A percentile compares a stretch with the other conserved stretches of the same genome.
Conservation (phyloP, 306 rosid species). For the Corylus americana region DNA sequence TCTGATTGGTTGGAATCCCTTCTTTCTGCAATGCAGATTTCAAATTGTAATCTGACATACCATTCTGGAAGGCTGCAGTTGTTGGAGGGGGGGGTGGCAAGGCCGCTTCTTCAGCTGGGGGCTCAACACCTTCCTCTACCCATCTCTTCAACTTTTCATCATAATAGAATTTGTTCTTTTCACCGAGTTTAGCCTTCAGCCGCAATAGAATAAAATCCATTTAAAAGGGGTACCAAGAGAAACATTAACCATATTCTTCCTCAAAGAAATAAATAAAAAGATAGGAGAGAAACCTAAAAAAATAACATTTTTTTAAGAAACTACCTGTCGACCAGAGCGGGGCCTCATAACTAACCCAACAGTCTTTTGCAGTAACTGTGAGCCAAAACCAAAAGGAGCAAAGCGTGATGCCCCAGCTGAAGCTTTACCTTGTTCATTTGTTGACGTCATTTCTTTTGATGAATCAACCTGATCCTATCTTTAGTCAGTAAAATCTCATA, state of each 20-base stretch:
- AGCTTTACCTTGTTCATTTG: slow-evolving; percentile 58
- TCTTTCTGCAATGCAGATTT: slow-evolving; percentile 67
- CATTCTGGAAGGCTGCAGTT: slow-evolving; percentile 68
- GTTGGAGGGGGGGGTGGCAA: slow-evolving; percentile 87
- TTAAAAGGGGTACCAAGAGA: slow-evolving; percentile 24
- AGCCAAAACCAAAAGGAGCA: slow-evolving; percentile 78
- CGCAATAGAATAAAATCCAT: slow-evolving; percentile 30
- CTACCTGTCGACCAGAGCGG: slow-evolving; percentile 74
- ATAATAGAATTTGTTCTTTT: slow-evolving; percentile 80
- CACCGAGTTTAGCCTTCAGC: slow-evolving; percentile 86
- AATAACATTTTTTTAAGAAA: slow-evolving; percentile 9
- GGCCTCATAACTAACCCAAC: slow-evolving; percentile 76
- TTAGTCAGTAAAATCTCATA: slow-evolving; percentile 21
- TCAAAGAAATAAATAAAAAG: background rate
- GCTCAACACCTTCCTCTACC: slow-evolving; percentile 84
- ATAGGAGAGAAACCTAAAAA: slow-evolving; percentile 1
- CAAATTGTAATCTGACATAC: slow-evolving; percentile 64
- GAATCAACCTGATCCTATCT: slow-evolving; percentile 36
- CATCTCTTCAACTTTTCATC: slow-evolving; percentile 89
- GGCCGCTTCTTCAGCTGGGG: slow-evolving; percentile 75
- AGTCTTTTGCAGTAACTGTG: slow-evolving; percentile 74
- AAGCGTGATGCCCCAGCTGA: slow-evolving; percentile 66
- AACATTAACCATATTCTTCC: slow-evolving; percentile 8
- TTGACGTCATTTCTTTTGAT: slow-evolving; percentile 48
- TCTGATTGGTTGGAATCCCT: slow-evolving; percentile 43